phyloP scores from a whole-genome alignment of 169 alveolate species.

The Plasmodium blacklocki region DNA sequence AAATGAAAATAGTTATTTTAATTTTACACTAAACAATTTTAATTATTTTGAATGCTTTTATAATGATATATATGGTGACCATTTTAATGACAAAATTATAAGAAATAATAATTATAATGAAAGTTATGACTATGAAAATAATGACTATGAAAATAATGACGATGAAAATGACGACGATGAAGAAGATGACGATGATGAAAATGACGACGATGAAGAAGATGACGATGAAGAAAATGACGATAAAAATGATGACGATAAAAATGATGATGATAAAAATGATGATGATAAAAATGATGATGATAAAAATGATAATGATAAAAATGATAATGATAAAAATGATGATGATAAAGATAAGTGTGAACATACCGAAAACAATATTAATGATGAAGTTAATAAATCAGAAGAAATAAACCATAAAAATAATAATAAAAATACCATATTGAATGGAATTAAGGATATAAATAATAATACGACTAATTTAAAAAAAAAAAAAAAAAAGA shows the following conservation, averaged over 20 bases:
- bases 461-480: too few relatives aligned
- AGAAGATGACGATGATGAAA: not conserved
- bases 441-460: too few relatives aligned
- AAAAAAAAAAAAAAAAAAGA: too few relatives aligned
- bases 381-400: not conserved
- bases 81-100: constrained; percentile 27
- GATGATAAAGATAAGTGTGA: not conserved
- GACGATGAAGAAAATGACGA: not conserved
- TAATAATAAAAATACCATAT: too few relatives aligned
- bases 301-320: not conserved
- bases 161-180: not conserved
- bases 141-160: not conserved
- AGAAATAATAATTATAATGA: not conserved
- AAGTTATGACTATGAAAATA: not conserved
- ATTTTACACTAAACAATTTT: constrained; percentile 56
- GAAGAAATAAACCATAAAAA: not conserved
- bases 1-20: constrained; percentile 70
- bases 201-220: constrained; percentile 9
- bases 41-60: constrained; percentile 72
- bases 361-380: not conserved
- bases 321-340: not conserved
- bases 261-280: not conserved
- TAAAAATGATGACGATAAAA: not conserved
- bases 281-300: not conserved
- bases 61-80: constrained; percentile 38